Conservation (phyloP, 1,139 yeast genomes). For the Lodderomyces margitis region DNA sequence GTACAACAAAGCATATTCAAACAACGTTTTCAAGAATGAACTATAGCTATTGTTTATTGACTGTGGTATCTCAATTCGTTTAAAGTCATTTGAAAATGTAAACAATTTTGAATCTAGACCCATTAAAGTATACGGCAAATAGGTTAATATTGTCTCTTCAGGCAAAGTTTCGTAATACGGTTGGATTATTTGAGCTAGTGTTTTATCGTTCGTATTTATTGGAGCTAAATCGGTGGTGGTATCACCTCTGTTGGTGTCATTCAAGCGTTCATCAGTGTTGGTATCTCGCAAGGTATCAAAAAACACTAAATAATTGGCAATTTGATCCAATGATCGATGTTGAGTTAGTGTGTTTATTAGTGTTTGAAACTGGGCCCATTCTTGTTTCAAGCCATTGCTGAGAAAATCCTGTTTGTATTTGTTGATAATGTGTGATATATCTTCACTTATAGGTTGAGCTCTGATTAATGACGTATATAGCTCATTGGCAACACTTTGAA, state of each 20-base stretch:
- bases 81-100: conserved; percentile 38
- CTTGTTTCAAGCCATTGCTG: conserved; percentile 22
- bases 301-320: conserved; percentile 38
- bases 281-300: conserved; percentile 22
- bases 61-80: conserved; percentile 46
- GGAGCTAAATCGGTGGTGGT: not conserved
- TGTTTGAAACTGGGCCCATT: conserved; percentile 35
- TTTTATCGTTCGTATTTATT: conserved; percentile 7
- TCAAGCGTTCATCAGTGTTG: not conserved
- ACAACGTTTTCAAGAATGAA: conserved; percentile 53
- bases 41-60: conserved; percentile 57
- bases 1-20: conserved; percentile 76
- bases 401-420: conserved; percentile 28
- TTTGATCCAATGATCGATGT: conserved; percentile 29
- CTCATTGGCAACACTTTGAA: conserved; percentile 34
- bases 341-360: conserved; percentile 30
- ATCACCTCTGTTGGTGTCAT: not conserved
- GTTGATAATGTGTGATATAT: conserved; percentile 20
- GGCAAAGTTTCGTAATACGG: conserved; percentile 36
- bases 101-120: conserved; percentile 72
- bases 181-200: conserved; percentile 22
- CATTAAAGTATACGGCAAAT: conserved; percentile 63
- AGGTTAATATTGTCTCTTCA: conserved; percentile 54
- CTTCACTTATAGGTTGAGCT: conserved; percentile 11
- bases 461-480: conserved; percentile 19